Base-by-base conservation (phyloP, 768 basidiomycete species). In the Calvatia gigantea region DNA sequence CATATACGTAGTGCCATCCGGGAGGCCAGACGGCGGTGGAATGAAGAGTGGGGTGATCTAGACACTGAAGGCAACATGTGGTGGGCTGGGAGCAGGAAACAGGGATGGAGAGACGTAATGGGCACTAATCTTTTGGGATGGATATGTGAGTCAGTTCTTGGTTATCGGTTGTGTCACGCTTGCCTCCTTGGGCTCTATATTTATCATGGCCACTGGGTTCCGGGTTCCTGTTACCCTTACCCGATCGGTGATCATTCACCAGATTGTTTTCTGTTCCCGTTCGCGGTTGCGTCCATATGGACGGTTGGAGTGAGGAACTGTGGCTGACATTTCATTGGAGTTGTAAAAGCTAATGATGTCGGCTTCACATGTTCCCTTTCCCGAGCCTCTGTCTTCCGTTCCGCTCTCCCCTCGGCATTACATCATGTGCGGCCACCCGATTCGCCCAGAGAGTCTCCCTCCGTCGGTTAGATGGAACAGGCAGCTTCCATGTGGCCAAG, bases 71-170 rank as follows among this genome's bases (percentile, higher is more conserved):
- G 89, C 0, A 86, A 94, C 65, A 69, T 95, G 6, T 98, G 94
- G 94, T 91, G 87, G 85, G 70, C 83, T 32, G 94, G 89, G 25
- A 81, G 76, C 59, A 57, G 61, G 42, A 67, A 75, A 46, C 73
- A 70, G 39, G 87, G 86, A 60, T 97, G 94, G 94, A 78, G 80
- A 61, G 80, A 83, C 46, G 86, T 88, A 41, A 96, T 98, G 92
- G 94, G 94, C 7, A 69, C 62, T 31, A 80, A 73, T 55, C 67
- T 69, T 53, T 76, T 78, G 67, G 82, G 85, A 35, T 97, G 94
- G 94, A 76, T 94, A 59, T 71, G 94, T 95, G 69, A 80, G 87
- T 84, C 38, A 21, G 42, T 25, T 7, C 31, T 45, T 45, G 43
- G 39, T 61, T 59, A 19, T 17, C 58, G 9, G 25, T n/a, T 41